Conservation (phyloP, 2,329 filamentous ascomycete genomes). For the Penicillium sp. region DNA sequence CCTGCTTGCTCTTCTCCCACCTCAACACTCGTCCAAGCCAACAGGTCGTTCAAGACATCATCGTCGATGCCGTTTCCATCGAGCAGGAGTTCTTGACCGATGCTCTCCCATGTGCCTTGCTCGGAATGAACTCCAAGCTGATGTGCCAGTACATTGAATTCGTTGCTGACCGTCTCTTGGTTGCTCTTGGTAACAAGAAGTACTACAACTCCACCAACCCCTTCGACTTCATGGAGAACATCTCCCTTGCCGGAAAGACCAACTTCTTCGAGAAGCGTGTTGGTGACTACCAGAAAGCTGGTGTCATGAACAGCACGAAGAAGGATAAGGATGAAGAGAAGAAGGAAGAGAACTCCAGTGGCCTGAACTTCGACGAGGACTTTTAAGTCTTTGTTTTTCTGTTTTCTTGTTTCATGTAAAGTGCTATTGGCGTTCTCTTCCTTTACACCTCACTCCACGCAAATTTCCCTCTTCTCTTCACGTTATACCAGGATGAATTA, state of each 20-base stretch:
- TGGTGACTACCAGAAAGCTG: slow-evolving; percentile 98
- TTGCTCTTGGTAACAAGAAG: slow-evolving; percentile 92
- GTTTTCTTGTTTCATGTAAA: slow-evolving; percentile 1
- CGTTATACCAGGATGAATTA: slow-evolving; percentile 14
- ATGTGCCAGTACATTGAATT: slow-evolving; percentile 99
- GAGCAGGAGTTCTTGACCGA: slow-evolving; percentile 98
- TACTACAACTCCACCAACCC: slow-evolving; percentile 90
- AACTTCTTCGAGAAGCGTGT: slow-evolving; percentile 99
- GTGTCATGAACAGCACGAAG: slow-evolving; percentile 92
- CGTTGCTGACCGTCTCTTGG: slow-evolving; percentile 88
- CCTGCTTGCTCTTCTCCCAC: slow-evolving; percentile 96
- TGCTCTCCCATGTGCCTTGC: slow-evolving; percentile 83
- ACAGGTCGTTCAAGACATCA: slow-evolving; percentile 77
- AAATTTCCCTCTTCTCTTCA: slow-evolving; percentile 4
- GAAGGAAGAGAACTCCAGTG: slow-evolving; percentile 49
- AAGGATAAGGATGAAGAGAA: slow-evolving; percentile 53
- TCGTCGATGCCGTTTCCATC: slow-evolving; percentile 87
- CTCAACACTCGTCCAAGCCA: slow-evolving; percentile 85
- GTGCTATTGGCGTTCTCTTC: slow-evolving; percentile 8
- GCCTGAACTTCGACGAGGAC: slow-evolving; percentile 94
- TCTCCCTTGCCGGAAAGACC: slow-evolving; percentile 97
- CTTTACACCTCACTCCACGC: background rate
- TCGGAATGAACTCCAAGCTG: slow-evolving; percentile 94
- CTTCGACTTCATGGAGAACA: slow-evolving; percentile 99
- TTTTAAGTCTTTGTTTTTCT: slow-evolving; percentile 61